Evolutionary conservation across 257 asterid species (phyloP).

Genomic region (Solanum ossicruentum): DNA sequence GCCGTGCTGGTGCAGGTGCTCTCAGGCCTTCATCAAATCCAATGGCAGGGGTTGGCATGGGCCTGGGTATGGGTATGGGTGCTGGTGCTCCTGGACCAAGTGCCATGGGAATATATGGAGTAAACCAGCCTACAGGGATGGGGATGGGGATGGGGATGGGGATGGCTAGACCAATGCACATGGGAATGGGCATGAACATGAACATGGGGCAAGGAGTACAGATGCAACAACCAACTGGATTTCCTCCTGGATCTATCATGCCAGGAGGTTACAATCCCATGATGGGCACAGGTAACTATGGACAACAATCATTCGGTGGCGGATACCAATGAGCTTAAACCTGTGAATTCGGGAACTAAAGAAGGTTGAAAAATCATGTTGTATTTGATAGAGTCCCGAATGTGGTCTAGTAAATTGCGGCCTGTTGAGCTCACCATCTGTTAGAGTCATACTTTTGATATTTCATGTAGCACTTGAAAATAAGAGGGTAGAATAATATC

Average conservation of each 20-base stretch:
- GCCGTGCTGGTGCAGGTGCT: conserved; percentile 68
- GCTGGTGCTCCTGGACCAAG: conserved; percentile 27
- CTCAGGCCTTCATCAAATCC: conserved; percentile 51
- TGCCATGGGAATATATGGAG: conserved; percentile 16
- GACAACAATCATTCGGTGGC: conserved; percentile 66
- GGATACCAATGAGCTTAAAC: conserved; percentile 46
- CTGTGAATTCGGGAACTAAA: background rate
- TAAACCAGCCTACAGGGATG: conserved; percentile 22
- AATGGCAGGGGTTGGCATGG: conserved; percentile 57
- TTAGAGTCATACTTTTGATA: background rate
- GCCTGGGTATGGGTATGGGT: conserved; percentile 30
- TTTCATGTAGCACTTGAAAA: conserved; percentile 18
- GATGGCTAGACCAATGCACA: background rate
- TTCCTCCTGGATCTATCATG: conserved; percentile 45
- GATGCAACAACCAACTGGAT: conserved; percentile 59
- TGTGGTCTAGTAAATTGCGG: background rate
- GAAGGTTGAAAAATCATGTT: background rate
- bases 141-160: conserved; percentile 19
- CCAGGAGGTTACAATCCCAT: conserved; percentile 60
- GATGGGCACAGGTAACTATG: conserved; percentile 58
- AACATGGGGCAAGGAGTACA: conserved; percentile 4
- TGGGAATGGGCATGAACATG: conserved; percentile 19
- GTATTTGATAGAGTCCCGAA: background rate
- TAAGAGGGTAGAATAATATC: background rate
- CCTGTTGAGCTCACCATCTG: background rate